Conservation (phyloP, 805 yeast species). For the Candida ulmi region DNA sequence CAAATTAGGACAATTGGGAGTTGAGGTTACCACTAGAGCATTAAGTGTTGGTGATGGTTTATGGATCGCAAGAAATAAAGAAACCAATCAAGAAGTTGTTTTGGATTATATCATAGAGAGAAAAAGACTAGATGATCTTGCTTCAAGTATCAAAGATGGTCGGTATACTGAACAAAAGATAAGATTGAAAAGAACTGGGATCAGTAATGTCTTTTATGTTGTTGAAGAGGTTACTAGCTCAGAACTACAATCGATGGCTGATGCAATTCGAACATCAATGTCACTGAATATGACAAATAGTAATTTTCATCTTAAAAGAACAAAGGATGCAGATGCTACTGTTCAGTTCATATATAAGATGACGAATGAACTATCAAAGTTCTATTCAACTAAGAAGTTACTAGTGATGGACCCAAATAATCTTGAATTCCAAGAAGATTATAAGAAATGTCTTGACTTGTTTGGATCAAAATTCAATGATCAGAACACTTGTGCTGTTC, state of each 20-base stretch:
- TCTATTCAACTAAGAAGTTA: constrained; percentile 33
- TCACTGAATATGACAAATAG: constrained; percentile 62
- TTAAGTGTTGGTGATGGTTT: constrained; percentile 81
- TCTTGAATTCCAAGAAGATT: constrained; percentile 46
- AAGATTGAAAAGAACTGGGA: constrained; percentile 64
- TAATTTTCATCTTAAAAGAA: constrained; percentile 60
- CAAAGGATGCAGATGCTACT: constrained; percentile 72
- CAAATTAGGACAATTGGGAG: constrained; percentile 43
- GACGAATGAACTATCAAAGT: constrained; percentile 37
- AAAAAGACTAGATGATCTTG: constrained; percentile 83
- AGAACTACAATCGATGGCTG: constrained; percentile 43
- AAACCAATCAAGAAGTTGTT: constrained; percentile 56
- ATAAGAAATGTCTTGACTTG: constrained; percentile 31
- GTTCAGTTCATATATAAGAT: constrained; percentile 49
- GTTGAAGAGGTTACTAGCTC: constrained; percentile 65
- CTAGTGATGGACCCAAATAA: constrained; percentile 48
- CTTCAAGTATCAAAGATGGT: constrained; percentile 78
- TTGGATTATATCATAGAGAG: constrained; percentile 85
- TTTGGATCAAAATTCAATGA: constrained; percentile 43
- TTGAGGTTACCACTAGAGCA: constrained; percentile 47
- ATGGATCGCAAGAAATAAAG: constrained; percentile 76
- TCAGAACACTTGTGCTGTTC: constrained; percentile 33
- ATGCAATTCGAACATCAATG: constrained; percentile 72
- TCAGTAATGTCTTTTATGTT: constrained; percentile 64
- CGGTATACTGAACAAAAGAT: constrained; percentile 83